These are phyloP conservation scores for Gleditsia sinensis DNA, from an alignment of 306 rosid species.

Conservation along the genomic window DNA sequence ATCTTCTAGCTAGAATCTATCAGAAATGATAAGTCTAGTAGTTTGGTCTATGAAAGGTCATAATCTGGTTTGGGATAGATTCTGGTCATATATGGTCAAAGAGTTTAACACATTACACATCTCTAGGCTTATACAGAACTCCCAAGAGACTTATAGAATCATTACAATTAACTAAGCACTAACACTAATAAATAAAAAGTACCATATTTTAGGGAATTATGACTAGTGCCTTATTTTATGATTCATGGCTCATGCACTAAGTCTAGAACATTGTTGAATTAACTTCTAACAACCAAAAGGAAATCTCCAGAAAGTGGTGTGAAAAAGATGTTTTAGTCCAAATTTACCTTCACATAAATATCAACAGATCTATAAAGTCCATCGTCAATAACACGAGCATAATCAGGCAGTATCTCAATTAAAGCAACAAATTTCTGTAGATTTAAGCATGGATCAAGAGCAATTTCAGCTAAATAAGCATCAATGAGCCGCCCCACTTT, in stretches of 20 bases:
- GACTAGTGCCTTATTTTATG: background rate
- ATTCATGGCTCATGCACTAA: background rate
- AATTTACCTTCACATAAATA: slow-evolving; percentile 75
- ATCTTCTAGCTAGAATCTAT: background rate
- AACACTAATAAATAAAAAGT: too few relatives aligned
- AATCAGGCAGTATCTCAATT: slow-evolving; percentile 80
- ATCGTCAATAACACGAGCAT: slow-evolving; percentile 87
- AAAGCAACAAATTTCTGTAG: slow-evolving; percentile 60
- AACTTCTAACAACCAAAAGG: background rate
- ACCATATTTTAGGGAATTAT: background rate
- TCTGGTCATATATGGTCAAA: background rate
- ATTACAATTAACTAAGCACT: too few relatives aligned
- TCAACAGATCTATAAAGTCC: slow-evolving; percentile 87
- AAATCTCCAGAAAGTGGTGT: background rate
- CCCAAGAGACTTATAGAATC: too few relatives aligned
- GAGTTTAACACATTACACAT: too few relatives aligned
- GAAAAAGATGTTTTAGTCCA: background rate
- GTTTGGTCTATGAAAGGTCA: background rate
- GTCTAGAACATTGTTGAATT: background rate
- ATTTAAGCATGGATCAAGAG: slow-evolving; percentile 75
- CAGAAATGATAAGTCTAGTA: background rate
- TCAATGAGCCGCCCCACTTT: slow-evolving; percentile 85
- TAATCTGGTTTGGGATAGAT: background rate
- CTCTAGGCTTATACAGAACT: background rate
- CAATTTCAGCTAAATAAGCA: slow-evolving; percentile 87